Evolutionary conservation across 352 stramenopile species (phyloP).

Genomic region (Phytopythium chamaehyphon): DNA sequence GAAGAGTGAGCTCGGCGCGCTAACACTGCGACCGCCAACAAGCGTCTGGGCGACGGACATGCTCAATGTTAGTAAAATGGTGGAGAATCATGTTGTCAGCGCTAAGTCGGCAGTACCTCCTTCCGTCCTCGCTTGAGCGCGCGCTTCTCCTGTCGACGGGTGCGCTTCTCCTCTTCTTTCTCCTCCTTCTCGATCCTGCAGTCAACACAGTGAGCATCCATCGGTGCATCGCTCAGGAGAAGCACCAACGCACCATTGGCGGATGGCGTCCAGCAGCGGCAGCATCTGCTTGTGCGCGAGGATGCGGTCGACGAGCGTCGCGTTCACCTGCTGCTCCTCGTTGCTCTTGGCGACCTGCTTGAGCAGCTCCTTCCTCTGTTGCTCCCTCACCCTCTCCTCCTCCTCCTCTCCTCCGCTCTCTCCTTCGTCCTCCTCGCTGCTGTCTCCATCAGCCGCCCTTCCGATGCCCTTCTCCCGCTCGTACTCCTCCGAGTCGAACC

Average conservation of each 20-base stretch:
- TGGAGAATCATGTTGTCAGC: not conserved
- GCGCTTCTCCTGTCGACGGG: constrained; percentile 52
- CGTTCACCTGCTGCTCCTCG: constrained; percentile 15
- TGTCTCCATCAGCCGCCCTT: not conserved
- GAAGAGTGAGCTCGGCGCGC: constrained; percentile 62
- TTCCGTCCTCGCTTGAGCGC: constrained; percentile 50
- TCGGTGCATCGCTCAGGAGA: not conserved
- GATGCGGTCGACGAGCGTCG: constrained; percentile 50
- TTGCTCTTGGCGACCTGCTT: constrained; percentile 10
- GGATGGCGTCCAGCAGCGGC: constrained; percentile 57
- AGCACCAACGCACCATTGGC: constrained; percentile 13
- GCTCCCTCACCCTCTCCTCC: not conserved
- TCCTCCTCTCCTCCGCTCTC: not conserved
- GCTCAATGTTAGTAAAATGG: not conserved
- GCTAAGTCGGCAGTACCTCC: constrained; percentile 12
- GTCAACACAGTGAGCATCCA: constrained; percentile 2
- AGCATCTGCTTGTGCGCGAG: constrained; percentile 70
- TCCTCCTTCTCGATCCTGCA: constrained; percentile 50
- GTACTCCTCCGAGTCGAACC: constrained; percentile 43
- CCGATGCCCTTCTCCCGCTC: constrained; percentile 12
- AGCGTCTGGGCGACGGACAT: constrained; percentile 6
- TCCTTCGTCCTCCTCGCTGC: not conserved
- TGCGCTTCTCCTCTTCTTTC: constrained; percentile 55
- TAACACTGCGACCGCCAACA: constrained; percentile 57
- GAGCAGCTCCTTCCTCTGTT: constrained; percentile 3